A percentile compares a stretch with the other conserved stretches of the same genome.
Evolutionary conservation across 2,329 filamentous ascomycete species (phyloP).

Genomic region (Venturia pyrina): DNA sequence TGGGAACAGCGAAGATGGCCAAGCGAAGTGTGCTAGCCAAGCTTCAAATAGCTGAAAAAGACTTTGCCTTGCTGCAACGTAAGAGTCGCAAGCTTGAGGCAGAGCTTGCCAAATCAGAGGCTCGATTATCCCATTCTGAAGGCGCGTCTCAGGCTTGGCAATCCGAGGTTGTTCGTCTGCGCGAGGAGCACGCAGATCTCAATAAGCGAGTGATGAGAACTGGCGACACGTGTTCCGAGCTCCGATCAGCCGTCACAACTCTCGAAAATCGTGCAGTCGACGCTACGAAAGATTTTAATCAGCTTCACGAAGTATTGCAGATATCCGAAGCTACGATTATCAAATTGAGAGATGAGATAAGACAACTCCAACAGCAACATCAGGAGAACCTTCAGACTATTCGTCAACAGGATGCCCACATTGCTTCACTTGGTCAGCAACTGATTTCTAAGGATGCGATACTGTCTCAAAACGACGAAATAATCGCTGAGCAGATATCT

Average conservation of each 20-base stretch:
- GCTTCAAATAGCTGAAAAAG: constrained; percentile 6
- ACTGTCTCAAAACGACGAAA: not conserved
- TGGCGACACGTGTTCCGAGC: not conserved
- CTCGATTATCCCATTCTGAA: not conserved
- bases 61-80: not conserved
- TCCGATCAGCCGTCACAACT: not conserved
- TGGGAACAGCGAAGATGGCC: constrained; percentile 8
- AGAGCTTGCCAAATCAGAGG: not conserved
- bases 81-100: not conserved
- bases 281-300: not conserved
- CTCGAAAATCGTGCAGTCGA: not conserved
- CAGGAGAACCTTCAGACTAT: not conserved
- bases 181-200: not conserved
- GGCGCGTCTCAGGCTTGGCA: not conserved
- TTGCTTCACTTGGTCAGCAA: not conserved
- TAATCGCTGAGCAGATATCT: not conserved
- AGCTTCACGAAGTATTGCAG: not conserved
- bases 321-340: not conserved
- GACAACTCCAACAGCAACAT: not conserved
- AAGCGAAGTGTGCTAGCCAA: constrained; percentile 4
- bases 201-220: not conserved
- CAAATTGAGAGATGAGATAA: not conserved
- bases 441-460: not conserved
- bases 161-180: constrained; percentile 2
- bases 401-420: not conserved